Evolutionary conservation across 108 stramenopile genomes (phyloP), one percentile per base, ranked within the genome.

Genomic region (Nitzschia inconspicua): DNA sequence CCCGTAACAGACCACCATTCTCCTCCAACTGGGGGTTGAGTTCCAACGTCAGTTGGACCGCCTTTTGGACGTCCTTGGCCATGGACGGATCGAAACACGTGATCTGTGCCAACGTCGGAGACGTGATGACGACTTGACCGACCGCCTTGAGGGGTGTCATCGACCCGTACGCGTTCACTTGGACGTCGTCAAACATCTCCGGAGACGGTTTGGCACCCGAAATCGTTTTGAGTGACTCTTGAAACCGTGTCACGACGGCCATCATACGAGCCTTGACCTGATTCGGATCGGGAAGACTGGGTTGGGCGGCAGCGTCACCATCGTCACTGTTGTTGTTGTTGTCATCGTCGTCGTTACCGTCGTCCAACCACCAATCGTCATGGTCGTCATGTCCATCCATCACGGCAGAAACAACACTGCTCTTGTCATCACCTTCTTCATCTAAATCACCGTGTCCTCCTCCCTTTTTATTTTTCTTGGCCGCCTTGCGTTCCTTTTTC

Each of bases 191-290:
- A 59, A 93, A 93, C 27, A 93, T 56, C 44, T 89, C 92, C 2
- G 88, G 68, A 13, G 92, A 82, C 0, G 92, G 86, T 71, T 89
- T 85, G n/a, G 83, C 84, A 19, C 92, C 92, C 24, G 86, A 76
- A 44, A 93, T 86, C 10, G 78, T 72, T 28, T 80, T 66, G 44
- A 93, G 86, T 0, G 84, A 78, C 22, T 79, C 70, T 32, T 79
- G 66, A 34, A 89, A 76, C 3, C 54, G 57, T 16, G 78, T 64
- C 8, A 93, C 73, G 14, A 86, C 80, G 50, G 71, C 52, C 41
- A 85, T 68, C 88, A 93, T 88, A 31, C 67, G 58, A 6, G 60
- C 37, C 34, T 77, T 57, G 22, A 87, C 75, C 13, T 72, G 61
- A 7, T 44, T 32, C 0, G 68, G 41, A 63, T 89, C 84, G n/a